These are phyloP conservation scores for Cairneyella variabilis DNA, from an alignment of 495 filamentous ascomycete genomes.

Conservation along the genomic window DNA sequence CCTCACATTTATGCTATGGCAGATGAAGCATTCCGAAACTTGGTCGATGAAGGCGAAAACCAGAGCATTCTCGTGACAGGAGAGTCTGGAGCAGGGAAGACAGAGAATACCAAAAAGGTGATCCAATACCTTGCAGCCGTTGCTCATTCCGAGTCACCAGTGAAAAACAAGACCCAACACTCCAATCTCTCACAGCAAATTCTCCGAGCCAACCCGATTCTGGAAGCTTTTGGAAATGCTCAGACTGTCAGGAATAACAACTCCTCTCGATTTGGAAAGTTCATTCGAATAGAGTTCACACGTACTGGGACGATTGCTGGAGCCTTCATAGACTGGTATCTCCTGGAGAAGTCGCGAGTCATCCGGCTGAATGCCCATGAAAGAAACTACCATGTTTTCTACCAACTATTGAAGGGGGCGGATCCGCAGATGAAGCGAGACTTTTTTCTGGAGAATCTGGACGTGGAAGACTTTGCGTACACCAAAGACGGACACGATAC, in stretches of 20 bases:
- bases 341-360: constrained; percentile 94
- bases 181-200: constrained; percentile 97
- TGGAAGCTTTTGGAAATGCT: constrained; percentile 97
- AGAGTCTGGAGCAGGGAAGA: constrained; percentile 98
- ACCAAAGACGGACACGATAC: constrained; percentile 85
- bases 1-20: constrained; percentile 98
- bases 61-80: constrained; percentile 98
- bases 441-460: constrained; percentile 66
- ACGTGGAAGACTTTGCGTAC: constrained; percentile 85
- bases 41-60: constrained; percentile 92
- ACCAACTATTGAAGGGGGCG: constrained; percentile 87
- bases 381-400: constrained; percentile 97
- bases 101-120: constrained; percentile 99
- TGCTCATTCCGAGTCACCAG: constrained; percentile 73
- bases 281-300: constrained; percentile 96
- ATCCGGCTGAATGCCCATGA: constrained; percentile 82
- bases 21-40: constrained; percentile 93
- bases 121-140: constrained; percentile 98
- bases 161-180: constrained; percentile 59
- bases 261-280: constrained; percentile 97
- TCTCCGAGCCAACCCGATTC: constrained; percentile 91
- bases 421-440: constrained; percentile 66
- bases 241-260: constrained; percentile 99
- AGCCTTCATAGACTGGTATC: constrained; percentile 97
- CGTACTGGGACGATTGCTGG: constrained; percentile 88